phyloP scores from a whole-genome alignment of 306 rosid genomes.

The Argentina anserina region DNA sequence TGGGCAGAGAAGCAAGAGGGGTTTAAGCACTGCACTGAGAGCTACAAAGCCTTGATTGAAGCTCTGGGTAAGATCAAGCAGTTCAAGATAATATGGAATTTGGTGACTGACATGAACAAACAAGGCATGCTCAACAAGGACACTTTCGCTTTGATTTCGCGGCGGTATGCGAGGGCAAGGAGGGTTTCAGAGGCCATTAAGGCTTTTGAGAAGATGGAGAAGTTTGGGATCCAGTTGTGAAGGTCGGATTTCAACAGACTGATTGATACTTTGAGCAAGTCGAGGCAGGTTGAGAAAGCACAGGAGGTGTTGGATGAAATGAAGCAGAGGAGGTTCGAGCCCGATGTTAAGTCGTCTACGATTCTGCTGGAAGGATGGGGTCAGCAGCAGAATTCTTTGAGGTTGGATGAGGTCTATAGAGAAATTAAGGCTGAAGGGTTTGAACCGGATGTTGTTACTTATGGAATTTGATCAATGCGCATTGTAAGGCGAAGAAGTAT shows the following conservation, averaged over 20 bases:
- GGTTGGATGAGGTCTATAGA: constrained; percentile 65
- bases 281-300: constrained; percentile 55
- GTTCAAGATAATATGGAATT: constrained; percentile 67
- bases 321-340: constrained; percentile 47
- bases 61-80: constrained; percentile 79
- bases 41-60: constrained; percentile 64
- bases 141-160: constrained; percentile 57
- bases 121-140: constrained; percentile 47
- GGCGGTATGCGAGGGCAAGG: constrained; percentile 64
- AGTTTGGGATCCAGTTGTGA: constrained; percentile 53
- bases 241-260: constrained; percentile 61
- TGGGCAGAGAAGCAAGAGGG: constrained; percentile 75
- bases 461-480: constrained; percentile 70
- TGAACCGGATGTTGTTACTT: constrained; percentile 70
- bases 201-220: constrained; percentile 65
- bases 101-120: constrained; percentile 67
- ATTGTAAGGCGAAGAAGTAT: constrained; percentile 56
- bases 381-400: constrained; percentile 57
- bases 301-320: constrained; percentile 79
- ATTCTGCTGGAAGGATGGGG: constrained; percentile 88
- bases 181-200: constrained; percentile 53
- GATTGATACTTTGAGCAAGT: constrained; percentile 61
- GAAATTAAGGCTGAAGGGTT: constrained; percentile 71
- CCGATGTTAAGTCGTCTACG: constrained; percentile 70
- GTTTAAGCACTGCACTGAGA: constrained; percentile 46